Base-by-base conservation (phyloP, 208 protist genomes). In the Polymyxa betae region DNA sequence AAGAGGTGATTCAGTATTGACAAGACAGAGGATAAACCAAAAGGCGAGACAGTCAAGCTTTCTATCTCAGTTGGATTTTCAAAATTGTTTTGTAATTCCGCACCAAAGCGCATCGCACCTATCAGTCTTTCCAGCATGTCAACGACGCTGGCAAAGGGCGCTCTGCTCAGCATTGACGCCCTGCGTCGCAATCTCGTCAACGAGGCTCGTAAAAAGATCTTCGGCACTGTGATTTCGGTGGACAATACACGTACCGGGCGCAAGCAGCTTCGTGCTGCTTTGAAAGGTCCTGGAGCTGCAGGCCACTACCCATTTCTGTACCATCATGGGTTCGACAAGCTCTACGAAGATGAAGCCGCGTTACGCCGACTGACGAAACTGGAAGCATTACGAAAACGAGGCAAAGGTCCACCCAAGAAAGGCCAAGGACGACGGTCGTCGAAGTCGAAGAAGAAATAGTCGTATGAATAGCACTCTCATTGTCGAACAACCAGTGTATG, bases 281-380 rank as follows among this genome's bases (percentile, higher is more conserved):
- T 82, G n/a, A 82, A 82, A 43, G 72, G 72, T 82, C 72, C 72
- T 20, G 40, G 40, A n/a, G 72, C 35, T 5, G 72, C 72, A 43
- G 72, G 16, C 16, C 72, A 82, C n/a, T 82, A 82, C n/a, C 72
- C 72, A 43, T 82, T 82, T 43, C 5, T 35, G 72, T 82, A 82
- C 40, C 72, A 82, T 43, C 72, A 82, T 82, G 72, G 72, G n/a
- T 82, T 82, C 72, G 72, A 82, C 35, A 43, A 43, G 16, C 72
- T 82, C 5, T 82, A 82, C 72, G 72, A 82, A 43, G 72, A 82
- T 43, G 40, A 82, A 12, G 16, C 5, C 16, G 72, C 40, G 35
- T n/a, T 82, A 20, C 40, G 40, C n/a, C 5, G 72, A 45, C 72
- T 45, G 40, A 43, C 10, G 12, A 82, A 82, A n/a, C 72, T 82